Evolutionary conservation across 129 eudicot genomes (phyloP).

Genomic region (Ambrosia artemisiifolia): DNA sequence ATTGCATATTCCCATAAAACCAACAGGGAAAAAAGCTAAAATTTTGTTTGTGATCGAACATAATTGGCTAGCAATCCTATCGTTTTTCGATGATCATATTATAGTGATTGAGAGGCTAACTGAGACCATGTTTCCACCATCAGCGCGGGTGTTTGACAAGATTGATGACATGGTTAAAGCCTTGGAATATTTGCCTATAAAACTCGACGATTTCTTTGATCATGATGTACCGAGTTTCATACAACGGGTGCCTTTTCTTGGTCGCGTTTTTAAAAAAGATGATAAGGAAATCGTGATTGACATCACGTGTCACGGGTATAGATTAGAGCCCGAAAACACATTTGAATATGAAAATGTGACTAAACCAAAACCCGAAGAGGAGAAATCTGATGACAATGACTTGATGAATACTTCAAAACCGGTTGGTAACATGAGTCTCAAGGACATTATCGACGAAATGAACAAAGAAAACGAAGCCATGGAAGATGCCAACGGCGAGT

Average conservation of each 20-base stretch:
- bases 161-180: conserved; percentile 34
- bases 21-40: conserved; percentile 34
- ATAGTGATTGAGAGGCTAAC: conserved; percentile 30
- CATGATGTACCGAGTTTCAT: conserved; percentile 28
- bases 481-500: conserved; percentile 19
- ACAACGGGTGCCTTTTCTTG: conserved; percentile 42
- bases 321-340: conserved; percentile 17
- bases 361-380: neutral
- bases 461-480: conserved; percentile 15
- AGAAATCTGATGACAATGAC: conserved; percentile 5
- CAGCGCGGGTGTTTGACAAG: conserved; percentile 38
- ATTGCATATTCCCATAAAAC: conserved; percentile 28
- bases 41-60: conserved; percentile 24
- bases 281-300: conserved; percentile 56
- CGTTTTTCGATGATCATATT: conserved; percentile 57
- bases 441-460: neutral
- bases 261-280: conserved; percentile 42
- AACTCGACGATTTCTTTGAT: conserved; percentile 37
- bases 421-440: conserved; percentile 6
- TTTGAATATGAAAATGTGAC: conserved; percentile 14
- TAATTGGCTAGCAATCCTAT: conserved; percentile 43
- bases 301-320: conserved; percentile 29
- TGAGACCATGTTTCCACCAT: conserved; percentile 45
- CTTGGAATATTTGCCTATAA: conserved; percentile 45
- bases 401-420: neutral